phyloP scores from a whole-genome alignment of 768 basidiomycete genomes.

The Pseudohyphozyma bogoriensis region DNA sequence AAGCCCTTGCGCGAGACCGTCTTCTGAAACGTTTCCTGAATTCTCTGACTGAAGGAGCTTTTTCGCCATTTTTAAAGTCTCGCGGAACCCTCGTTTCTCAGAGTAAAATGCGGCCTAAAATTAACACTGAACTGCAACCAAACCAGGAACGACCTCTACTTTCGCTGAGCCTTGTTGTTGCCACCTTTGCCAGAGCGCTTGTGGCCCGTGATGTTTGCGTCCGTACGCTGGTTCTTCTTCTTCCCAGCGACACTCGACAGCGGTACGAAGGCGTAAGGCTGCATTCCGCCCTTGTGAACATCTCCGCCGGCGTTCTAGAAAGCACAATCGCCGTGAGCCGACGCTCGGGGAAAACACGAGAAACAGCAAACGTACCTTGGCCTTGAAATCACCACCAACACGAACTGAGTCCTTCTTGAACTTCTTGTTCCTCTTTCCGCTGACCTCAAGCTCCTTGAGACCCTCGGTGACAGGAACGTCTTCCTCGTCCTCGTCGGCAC shows the following conservation, averaged over 20 bases:
- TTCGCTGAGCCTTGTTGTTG: background rate
- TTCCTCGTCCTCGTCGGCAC: constrained; percentile 52
- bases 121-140: no score
- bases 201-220: constrained; percentile 22
- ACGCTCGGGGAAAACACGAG: background rate
- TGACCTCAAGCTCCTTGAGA: constrained; percentile 70
- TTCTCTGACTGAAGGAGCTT: no score
- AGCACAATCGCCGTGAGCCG: constrained; percentile 24
- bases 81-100: no score
- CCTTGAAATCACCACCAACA: constrained; percentile 84
- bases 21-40: no score
- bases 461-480: constrained; percentile 37
- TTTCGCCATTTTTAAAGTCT: no score
- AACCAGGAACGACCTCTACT: no score
- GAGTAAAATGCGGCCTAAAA: no score
- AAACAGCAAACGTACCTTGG: constrained; percentile 59
- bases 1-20: no score
- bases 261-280: constrained; percentile 84
- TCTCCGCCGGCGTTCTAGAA: constrained; percentile 85
- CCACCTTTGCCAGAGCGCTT: constrained; percentile 11
- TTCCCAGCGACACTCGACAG: constrained; percentile 54
- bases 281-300: constrained; percentile 66
- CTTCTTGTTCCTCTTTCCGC: constrained; percentile 43
- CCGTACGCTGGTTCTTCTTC: constrained; percentile 27
- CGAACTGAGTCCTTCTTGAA: constrained; percentile 45